These are phyloP conservation scores for Aspergillus eucalypticola DNA, from an alignment of 2,329 filamentous ascomycete species.

Conservation along the genomic window DNA sequence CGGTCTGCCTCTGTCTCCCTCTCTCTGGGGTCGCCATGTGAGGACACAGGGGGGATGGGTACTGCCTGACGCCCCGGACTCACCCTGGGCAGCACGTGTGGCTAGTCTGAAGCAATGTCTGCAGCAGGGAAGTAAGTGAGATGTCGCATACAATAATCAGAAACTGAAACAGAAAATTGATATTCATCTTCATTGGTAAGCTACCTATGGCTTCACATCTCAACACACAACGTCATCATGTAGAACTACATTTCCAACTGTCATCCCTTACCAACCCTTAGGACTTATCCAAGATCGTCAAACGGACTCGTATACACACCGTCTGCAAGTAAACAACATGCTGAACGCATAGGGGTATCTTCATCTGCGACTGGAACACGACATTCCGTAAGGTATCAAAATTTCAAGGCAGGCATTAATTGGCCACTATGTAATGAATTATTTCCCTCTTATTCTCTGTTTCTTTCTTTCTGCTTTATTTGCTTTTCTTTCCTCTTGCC, in stretches of 20 bases:
- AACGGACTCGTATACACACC: background rate
- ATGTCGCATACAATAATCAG: background rate
- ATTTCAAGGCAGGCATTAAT: background rate
- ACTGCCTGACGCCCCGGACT: conserved; percentile 10
- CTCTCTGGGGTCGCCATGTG: background rate
- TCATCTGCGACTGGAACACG: conserved; percentile 6
- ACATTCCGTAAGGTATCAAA: conserved; percentile 3
- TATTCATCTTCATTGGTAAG: conserved; percentile 4
- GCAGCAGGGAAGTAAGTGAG: background rate
- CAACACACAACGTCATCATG: conserved; percentile 7
- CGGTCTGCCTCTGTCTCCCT: background rate
- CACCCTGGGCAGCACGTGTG: background rate
- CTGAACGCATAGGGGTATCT: conserved; percentile 16
- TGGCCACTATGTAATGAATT: background rate
- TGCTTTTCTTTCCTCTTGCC: background rate
- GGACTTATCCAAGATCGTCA: background rate
- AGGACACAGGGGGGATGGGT: conserved; percentile 5
- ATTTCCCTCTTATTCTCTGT: background rate
- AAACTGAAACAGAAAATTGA: background rate
- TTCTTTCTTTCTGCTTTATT: background rate
- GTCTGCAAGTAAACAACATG: conserved; percentile 4
- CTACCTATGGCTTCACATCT: conserved; percentile 1
- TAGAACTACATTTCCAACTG: background rate
- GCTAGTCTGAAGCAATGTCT: background rate
- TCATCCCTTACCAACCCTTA: background rate